Conservation (phyloP, 2,329 filamentous ascomycete genomes). For the Colletotrichum filicis region DNA sequence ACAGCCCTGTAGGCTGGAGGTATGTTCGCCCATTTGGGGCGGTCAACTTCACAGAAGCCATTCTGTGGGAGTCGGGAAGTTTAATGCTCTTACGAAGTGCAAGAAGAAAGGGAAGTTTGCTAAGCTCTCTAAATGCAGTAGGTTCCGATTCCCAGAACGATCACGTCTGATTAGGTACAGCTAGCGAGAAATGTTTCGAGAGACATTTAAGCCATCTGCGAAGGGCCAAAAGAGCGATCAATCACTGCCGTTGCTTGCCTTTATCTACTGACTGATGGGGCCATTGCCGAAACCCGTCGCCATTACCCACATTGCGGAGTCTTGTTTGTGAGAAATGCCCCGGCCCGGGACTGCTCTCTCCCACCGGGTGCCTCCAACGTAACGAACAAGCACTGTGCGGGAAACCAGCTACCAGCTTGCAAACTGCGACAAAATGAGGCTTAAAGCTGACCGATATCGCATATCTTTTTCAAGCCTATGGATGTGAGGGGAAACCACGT, state of each 20-base stretch:
- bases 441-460: neutral
- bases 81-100: neutral
- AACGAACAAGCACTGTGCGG: neutral
- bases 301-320: neutral
- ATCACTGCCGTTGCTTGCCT: neutral
- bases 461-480: neutral
- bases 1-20: slow-evolving; percentile 79
- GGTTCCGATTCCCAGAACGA: neutral
- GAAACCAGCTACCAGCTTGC: neutral
- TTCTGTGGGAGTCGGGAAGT: neutral
- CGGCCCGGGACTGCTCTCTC: neutral
- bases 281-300: neutral
- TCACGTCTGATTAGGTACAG: neutral
- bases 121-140: neutral
- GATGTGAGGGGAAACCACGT: too few relatives aligned
- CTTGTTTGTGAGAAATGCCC: neutral
- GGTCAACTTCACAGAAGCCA: slow-evolving; percentile 45
- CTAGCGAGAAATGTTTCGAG: neutral
- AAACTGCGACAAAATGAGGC: neutral
- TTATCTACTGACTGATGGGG: neutral
- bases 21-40: slow-evolving; percentile 82
- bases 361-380: neutral
- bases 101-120: neutral
- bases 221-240: neutral
- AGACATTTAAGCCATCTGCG: neutral